Percentiles rank a stretch among this genome's conserved stretches.
phyloP scores from a whole-genome alignment of 331 rosid genomes.

The Rosa hybrid region DNA sequence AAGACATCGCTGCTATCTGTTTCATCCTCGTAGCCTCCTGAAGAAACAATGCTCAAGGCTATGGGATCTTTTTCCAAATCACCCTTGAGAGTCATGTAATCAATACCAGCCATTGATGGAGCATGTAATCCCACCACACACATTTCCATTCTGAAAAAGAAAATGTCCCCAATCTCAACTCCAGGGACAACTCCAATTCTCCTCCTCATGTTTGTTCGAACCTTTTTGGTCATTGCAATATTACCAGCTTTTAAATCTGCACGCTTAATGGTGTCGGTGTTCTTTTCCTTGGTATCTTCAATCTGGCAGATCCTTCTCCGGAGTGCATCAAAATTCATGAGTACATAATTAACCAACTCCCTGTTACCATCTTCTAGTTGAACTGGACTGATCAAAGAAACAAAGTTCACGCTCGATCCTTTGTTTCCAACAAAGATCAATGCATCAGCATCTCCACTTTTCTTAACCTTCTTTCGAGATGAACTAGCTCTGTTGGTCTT shows the following conservation, averaged over 20 bases:
- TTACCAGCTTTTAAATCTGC: constrained; percentile 57
- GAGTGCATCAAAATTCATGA: constrained; percentile 50
- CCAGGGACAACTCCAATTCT: constrained; percentile 60
- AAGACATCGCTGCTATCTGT: constrained; percentile 49
- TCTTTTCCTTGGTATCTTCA: constrained; percentile 47
- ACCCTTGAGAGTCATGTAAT: constrained; percentile 41
- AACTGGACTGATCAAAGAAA: constrained; percentile 17
- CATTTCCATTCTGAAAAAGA: constrained; percentile 63
- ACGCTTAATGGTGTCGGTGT: constrained; percentile 37
- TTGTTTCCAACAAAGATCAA: neutral
- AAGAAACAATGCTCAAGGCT: constrained; percentile 69
- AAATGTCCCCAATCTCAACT: constrained; percentile 63
- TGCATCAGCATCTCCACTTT: constrained; percentile 13
- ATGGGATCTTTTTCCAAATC: constrained; percentile 46
- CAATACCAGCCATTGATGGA: constrained; percentile 72
- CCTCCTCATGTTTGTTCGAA: constrained; percentile 54
- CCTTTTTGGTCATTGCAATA: constrained; percentile 39
- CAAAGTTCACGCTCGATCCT: constrained; percentile 14
- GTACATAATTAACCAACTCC: constrained; percentile 42
- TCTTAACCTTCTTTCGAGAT: constrained; percentile 37
- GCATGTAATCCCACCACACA: constrained; percentile 60
- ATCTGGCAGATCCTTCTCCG: constrained; percentile 63
- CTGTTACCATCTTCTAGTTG: constrained; percentile 40
- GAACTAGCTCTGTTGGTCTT: constrained; percentile 31
- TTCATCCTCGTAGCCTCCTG: constrained; percentile 56